Base-by-base conservation (phyloP, 2,329 filamentous ascomycete genomes). In the Fusarium continuum region DNA sequence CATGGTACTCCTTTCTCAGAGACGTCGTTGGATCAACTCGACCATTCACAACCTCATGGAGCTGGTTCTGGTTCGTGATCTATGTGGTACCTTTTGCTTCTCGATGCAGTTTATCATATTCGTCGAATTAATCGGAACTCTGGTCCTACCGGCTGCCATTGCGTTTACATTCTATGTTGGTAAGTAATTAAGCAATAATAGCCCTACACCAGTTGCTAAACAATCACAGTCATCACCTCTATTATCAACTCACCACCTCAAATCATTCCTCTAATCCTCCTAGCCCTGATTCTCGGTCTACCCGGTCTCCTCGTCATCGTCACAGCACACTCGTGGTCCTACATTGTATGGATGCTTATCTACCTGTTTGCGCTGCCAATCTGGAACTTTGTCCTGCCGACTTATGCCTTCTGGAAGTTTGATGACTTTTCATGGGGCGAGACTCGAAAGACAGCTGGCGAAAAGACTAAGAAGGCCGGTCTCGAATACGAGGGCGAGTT, bases 401-500 rank as follows among this genome's bases (percentile, higher is more conserved):
- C 87, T 8, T 99, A 99, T 75, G 91, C 95, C 4, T 99, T 94
- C 83, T 99, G 95, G 95, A 98, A 99, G 80, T 99, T 99, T 75
- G 95, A 99, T 76, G 95, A 99, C 81, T 99, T 99, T 83, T 96
- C 91, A 54, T 99, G 95, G 95, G 95, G 95, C 72, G 96, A 99
- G 65, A 99, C 95, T 51, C 88, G 95, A 61, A 96, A 98, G 86
- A 97, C 94, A 34, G 91, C 89, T 0, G 93, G 93, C 23, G 94
- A 97, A 73, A 92, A 91, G 80, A 89, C 87, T 13, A 93, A 94
- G 82, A 95, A 94, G 79, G 91, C 85, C 3, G 91, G 92, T 26
- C 88, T 93, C 62, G 93, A 94, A 72, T 90, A 90, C 64, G 92
- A 97, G 77, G 95, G 95, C 64, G 95, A 98, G 77, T 99, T 99